Evolutionary conservation across 768 basidiomycete genomes (phyloP).

Genomic region (Clathrus columnatus): DNA sequence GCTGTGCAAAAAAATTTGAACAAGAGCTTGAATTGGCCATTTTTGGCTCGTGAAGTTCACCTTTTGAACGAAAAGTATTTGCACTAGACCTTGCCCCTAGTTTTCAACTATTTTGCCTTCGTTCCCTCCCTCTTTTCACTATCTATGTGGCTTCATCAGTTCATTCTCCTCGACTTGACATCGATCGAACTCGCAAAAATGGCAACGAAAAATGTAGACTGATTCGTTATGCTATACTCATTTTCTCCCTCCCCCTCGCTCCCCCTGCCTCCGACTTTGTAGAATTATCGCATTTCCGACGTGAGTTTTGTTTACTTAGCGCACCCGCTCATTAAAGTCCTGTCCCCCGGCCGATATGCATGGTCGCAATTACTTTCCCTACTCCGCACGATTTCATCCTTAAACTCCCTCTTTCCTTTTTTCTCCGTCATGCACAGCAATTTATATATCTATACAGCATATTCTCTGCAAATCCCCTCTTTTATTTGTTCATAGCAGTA

Average conservation of each 20-base stretch:
- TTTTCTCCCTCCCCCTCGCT: background rate
- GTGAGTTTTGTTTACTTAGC: no score
- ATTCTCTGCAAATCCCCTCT: background rate
- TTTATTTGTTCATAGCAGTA: background rate
- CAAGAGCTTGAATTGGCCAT: slow-evolving; percentile 74
- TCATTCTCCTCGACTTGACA: background rate
- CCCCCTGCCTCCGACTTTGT: background rate
- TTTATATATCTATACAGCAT: background rate
- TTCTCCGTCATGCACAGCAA: no score
- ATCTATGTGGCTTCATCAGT: background rate
- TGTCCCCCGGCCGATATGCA: no score
- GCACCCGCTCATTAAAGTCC: no score
- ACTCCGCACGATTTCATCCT: no score
- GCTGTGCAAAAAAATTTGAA: slow-evolving; percentile 27
- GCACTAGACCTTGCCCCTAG: slow-evolving; percentile 23
- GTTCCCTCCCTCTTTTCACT: background rate
- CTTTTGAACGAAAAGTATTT: slow-evolving; percentile 80
- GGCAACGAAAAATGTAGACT: background rate
- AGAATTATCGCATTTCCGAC: no score
- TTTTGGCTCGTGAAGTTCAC: slow-evolving; percentile 77
- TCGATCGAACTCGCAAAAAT: background rate
- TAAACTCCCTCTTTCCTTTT: no score
- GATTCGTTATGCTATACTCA: background rate
- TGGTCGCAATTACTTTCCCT: no score
- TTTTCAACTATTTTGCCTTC: no score